Evolutionary conservation across 31 red algal genomes (phyloP).

Genomic region (Odonthalia washingtoniensis): DNA sequence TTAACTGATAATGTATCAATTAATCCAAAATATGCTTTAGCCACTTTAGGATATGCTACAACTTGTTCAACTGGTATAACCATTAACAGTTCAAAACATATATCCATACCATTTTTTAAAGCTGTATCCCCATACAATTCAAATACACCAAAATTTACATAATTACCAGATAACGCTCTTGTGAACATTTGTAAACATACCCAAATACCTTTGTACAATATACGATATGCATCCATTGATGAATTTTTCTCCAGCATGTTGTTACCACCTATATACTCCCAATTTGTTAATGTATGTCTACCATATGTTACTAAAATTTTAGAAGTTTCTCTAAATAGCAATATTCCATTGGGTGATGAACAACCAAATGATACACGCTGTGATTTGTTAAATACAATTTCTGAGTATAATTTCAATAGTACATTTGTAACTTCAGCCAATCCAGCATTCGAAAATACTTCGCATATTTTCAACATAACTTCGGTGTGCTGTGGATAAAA

Average conservation of each 20-base stretch:
- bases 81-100: constrained; percentile 68
- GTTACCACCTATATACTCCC: constrained; percentile 64
- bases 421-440: constrained; percentile 65
- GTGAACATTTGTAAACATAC: constrained; percentile 74
- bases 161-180: constrained; percentile 74
- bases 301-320: constrained; percentile 86
- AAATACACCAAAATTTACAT: constrained; percentile 95
- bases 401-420: constrained; percentile 78
- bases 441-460: constrained; percentile 82
- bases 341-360: constrained; percentile 84
- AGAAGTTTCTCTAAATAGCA: constrained; percentile 87
- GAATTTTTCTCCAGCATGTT: constrained; percentile 40
- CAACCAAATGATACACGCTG: constrained; percentile 85
- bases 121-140: constrained; percentile 86
- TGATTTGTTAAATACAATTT: constrained; percentile 83
- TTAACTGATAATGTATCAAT: constrained; percentile 77
- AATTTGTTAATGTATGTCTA: constrained; percentile 63
- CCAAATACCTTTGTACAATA: constrained; percentile 87
- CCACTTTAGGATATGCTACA: constrained; percentile 85
- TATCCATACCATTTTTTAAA: constrained; percentile 71
- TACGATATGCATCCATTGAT: constrained; percentile 69
- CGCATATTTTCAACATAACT: constrained; percentile 72
- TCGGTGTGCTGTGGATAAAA: constrained; percentile 77
- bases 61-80: constrained; percentile 82
- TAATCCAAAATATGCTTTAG: constrained; percentile 80